phyloP scores from a whole-genome alignment of 768 basidiomycete genomes.

The Tylopilus sp. region DNA sequence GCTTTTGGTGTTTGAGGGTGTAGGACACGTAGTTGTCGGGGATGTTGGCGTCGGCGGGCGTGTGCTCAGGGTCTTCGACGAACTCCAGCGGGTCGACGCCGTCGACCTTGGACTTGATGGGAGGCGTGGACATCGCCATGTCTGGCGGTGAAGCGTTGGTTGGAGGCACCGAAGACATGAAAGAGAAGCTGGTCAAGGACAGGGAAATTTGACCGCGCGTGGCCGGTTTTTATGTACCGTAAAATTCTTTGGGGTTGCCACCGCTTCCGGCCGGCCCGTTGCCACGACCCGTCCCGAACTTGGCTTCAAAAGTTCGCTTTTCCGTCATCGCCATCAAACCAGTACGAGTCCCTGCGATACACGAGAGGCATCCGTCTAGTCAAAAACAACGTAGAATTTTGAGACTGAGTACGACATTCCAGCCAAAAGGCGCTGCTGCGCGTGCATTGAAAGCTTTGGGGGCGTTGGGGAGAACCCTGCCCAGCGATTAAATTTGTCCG shows the following conservation, averaged over 20 bases:
- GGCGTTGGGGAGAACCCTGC: not conserved
- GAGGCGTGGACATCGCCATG: constrained; percentile 11
- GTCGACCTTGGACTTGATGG: constrained; percentile 6
- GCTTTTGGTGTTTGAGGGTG: constrained; percentile 64
- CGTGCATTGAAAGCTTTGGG: constrained; percentile 18
- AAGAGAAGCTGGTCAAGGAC: constrained; percentile 22
- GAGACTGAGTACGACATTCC: not conserved
- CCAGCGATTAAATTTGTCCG: not conserved
- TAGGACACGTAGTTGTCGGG: constrained; percentile 83
- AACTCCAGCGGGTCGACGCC: constrained; percentile 5
- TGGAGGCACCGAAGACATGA: constrained; percentile 28
- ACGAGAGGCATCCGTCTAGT: not conserved
- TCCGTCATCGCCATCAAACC: not conserved
- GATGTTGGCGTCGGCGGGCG: constrained; percentile 54
- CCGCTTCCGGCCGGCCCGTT: constrained; percentile 8
- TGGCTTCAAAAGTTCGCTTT: not conserved
- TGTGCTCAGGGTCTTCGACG: constrained; percentile 27
- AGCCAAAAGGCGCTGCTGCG: not conserved
- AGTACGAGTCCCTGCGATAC: not conserved
- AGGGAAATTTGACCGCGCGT: not conserved
- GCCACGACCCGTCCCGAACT: not conserved
- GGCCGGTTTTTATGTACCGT: constrained; percentile 22
- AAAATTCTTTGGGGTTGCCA: constrained; percentile 38
- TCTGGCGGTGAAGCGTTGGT: constrained; percentile 13
- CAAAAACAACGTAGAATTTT: not conserved